These are phyloP conservation scores for Yarrowia osloensis DNA, from an alignment of 805 yeast genomes.

Conservation along the genomic window DNA sequence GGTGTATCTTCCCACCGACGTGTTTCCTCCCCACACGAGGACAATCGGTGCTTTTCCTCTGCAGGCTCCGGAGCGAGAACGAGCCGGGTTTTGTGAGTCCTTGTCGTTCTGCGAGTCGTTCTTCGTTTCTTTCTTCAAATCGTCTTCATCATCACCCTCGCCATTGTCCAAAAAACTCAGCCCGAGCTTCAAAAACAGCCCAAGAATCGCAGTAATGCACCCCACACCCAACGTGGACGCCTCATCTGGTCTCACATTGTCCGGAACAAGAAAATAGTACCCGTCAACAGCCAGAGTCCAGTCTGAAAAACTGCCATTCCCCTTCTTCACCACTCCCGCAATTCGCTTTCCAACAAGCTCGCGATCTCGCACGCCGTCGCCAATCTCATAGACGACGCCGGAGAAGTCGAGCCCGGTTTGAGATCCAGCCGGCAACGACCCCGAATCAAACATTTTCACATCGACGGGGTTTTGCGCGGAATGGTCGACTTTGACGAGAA, in stretches of 20 bases:
- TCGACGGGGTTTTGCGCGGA: constrained; percentile 18
- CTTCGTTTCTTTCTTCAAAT: too few species aligned
- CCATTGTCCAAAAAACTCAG: background rate
- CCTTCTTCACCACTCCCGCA: background rate
- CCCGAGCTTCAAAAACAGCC: background rate
- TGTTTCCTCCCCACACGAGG: constrained; percentile 18
- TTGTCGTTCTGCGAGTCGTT: background rate
- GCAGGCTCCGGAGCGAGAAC: background rate
- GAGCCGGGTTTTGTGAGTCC: too few species aligned
- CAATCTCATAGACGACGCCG: constrained; percentile 16
- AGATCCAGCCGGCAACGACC: background rate
- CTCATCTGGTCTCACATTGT: background rate
- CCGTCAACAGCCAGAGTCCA: constrained; percentile 19
- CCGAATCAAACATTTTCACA: constrained; percentile 6
- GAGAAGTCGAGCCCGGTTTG: background rate
- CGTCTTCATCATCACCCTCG: too few species aligned
- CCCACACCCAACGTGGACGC: constrained; percentile 2
- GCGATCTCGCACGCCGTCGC: constrained; percentile 1
- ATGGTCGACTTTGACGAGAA: constrained; percentile 10
- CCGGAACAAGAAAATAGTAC: background rate
- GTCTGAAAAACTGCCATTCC: background rate
- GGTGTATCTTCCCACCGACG: constrained; percentile 7
- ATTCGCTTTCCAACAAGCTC: constrained; percentile 17
- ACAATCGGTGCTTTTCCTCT: background rate
- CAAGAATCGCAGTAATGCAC: background rate